Evolutionary conservation across 2,329 filamentous ascomycete genomes (phyloP).

Genomic region (Pseudogymnoascus sp.): DNA sequence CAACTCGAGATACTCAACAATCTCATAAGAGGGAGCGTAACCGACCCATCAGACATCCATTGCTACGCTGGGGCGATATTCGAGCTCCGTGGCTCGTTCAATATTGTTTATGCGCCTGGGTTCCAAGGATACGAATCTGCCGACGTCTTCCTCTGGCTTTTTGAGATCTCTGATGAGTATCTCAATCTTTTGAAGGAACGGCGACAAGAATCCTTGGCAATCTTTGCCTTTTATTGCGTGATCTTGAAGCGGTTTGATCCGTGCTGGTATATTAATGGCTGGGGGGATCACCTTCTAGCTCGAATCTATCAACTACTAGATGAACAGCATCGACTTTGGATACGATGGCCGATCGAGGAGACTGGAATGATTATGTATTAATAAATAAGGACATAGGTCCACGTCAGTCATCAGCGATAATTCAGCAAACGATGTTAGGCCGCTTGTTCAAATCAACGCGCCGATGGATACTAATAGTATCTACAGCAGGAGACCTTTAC

Average conservation of each 20-base stretch:
- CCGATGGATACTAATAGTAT: neutral
- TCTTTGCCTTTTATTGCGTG: constrained; percentile 33
- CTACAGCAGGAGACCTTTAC: neutral
- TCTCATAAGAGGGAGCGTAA: constrained; percentile 18
- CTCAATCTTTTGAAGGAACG: constrained; percentile 31
- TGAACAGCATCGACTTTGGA: constrained; percentile 33
- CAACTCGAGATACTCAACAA: constrained; percentile 20
- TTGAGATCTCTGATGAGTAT: constrained; percentile 31
- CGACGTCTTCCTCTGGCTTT: constrained; percentile 38
- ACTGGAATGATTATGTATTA: constrained; percentile 18
- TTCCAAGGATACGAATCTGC: constrained; percentile 28
- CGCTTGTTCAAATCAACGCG: neutral
- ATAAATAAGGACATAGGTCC: neutral
- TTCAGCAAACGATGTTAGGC: neutral
- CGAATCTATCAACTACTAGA: constrained; percentile 31
- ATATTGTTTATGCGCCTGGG: constrained; percentile 19
- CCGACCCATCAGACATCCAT: constrained; percentile 18
- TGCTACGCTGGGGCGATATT: constrained; percentile 30
- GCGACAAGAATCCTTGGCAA: constrained; percentile 30
- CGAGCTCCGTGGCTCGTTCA: constrained; percentile 31
- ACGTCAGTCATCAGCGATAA: neutral
- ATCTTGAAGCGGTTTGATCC: constrained; percentile 30
- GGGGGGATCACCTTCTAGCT: constrained; percentile 30
- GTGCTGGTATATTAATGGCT: constrained; percentile 35
- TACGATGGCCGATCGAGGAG: constrained; percentile 29